Percentiles rank a stretch among this genome's conserved stretches.
Evolutionary conservation across 2,329 filamentous ascomycete genomes (phyloP).

Genomic region (Cadophora sp.): DNA sequence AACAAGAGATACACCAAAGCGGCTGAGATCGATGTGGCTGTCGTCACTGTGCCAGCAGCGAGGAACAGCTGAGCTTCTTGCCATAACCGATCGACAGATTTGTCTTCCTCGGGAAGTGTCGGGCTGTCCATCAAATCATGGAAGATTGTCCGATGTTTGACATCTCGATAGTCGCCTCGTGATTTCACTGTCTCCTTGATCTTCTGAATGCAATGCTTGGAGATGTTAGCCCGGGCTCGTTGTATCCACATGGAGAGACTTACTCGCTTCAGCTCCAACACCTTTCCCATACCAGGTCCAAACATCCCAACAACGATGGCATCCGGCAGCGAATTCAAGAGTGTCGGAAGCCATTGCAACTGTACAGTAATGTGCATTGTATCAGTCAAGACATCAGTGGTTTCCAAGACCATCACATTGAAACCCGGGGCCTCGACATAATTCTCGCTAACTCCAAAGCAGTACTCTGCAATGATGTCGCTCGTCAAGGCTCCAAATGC

Average conservation of each 20-base stretch:
- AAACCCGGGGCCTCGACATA: constrained; percentile 27
- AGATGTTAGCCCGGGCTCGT: neutral
- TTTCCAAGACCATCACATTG: constrained; percentile 26
- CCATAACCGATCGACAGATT: constrained; percentile 43
- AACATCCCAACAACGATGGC: constrained; percentile 16
- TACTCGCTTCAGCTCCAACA: constrained; percentile 23
- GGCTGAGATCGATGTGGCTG: constrained; percentile 42
- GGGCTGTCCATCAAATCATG: constrained; percentile 44
- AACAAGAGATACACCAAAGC: constrained; percentile 43
- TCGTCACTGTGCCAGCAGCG: constrained; percentile 51
- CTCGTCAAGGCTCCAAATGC: constrained; percentile 30
- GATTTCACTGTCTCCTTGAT: constrained; percentile 24
- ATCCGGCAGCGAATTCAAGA: constrained; percentile 23
- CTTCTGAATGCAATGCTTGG: constrained; percentile 22
- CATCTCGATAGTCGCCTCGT: constrained; percentile 20
- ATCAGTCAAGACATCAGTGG: constrained; percentile 25
- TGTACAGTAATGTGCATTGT: constrained; percentile 24
- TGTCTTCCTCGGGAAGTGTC: constrained; percentile 49
- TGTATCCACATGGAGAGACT: neutral
- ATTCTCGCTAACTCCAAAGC: constrained; percentile 34
- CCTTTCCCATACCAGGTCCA: constrained; percentile 23
- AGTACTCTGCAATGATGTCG: constrained; percentile 42
- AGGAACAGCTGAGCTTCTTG: constrained; percentile 51
- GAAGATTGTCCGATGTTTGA: constrained; percentile 32
- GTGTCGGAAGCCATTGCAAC: constrained; percentile 20